A percentile compares a stretch with the other conserved stretches of the same genome.
phyloP scores from a whole-genome alignment of 73 alveolate species.

The Paramecium octaurelia region DNA sequence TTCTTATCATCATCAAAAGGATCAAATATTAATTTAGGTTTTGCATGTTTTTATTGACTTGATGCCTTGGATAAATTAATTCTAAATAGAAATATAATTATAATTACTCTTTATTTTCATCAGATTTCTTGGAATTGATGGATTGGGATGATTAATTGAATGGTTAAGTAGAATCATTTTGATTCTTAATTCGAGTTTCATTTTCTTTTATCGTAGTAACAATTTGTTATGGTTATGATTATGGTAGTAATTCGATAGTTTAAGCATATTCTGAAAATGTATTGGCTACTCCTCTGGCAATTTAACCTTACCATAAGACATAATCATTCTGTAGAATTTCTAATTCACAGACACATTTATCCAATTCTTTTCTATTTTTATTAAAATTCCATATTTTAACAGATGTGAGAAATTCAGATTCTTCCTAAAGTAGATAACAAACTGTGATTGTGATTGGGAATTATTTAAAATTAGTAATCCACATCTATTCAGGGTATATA shows the following conservation, averaged over 20 bases:
- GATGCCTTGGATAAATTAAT: background rate
- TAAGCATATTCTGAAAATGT: conserved; percentile 64
- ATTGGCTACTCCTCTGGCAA: conserved; percentile 67
- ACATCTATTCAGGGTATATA: conserved; percentile 68
- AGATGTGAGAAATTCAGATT: conserved; percentile 50
- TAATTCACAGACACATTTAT: conserved; percentile 63
- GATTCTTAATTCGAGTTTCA: background rate
- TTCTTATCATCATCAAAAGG: conserved; percentile 47
- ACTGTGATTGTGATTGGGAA: conserved; percentile 53
- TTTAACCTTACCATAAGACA: conserved; percentile 49
- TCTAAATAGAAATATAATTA: background rate
- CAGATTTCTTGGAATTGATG: conserved; percentile 35
- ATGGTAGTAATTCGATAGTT: background rate
- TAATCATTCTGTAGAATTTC: conserved; percentile 50
- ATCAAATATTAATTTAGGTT: background rate
- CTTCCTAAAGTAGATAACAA: background rate
- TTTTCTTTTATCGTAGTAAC: background rate
- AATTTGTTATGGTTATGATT: background rate
- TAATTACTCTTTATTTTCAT: conserved; percentile 42
- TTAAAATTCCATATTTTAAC: conserved; percentile 73
- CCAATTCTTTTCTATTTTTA: conserved; percentile 64
- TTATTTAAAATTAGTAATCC: conserved; percentile 52
- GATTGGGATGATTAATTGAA: conserved; percentile 29
- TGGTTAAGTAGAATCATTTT: background rate
- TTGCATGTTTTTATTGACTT: background rate